Evolutionary conservation across 2,329 filamentous ascomycete species (phyloP), one percentile per base, ranked within the genome.

Genomic region (Colletotrichum theobromicola): DNA sequence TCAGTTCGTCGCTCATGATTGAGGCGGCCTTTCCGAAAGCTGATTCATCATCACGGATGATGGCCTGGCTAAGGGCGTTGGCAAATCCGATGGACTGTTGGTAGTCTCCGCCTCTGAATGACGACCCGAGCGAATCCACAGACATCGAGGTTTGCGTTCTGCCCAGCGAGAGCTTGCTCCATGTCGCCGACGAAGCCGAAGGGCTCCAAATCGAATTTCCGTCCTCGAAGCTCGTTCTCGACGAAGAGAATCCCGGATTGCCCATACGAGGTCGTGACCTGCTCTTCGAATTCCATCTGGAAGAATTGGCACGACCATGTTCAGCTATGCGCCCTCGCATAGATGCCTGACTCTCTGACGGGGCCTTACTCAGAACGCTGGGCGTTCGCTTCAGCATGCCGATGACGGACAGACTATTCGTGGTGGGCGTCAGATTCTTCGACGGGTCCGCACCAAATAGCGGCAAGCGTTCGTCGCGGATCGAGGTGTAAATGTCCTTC

Each of bases 31-130:
- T 85, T 76, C 87, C 84, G 2, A 87, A 85, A 55, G 88, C 88
- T 18, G 90, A 89, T 60, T 90, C 89, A 79, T 97, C 95, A 79
- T 98, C 96, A 6, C 97, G 94, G 77, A 98, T 98, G 77, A 98
- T 99, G 42, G 96, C 96, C 82, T 98, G 96, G 79, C 95, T 98
- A 13, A 99, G 89, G 5, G 97, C 97, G 82, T 98, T 98, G 69
- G 97, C 97, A 81, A 99, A 99, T 1, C 97, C 97, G 81, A 99
- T 98, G 1, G 95, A 97, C 84, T 98, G 96, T 84, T 98, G 95
- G 83, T 96, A 98, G 79, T 98, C 95, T 55, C 92, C 92, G 61
- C 93, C 90, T 7, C 92, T 92, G 82, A 93, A 93, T 37, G 92
- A 90, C 2, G 94, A 95, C 24, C 93, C 93, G 78, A 98, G 93